phyloP scores from a whole-genome alignment of 2,329 filamentous ascomycete genomes.

The Xylariaceae sp. region DNA sequence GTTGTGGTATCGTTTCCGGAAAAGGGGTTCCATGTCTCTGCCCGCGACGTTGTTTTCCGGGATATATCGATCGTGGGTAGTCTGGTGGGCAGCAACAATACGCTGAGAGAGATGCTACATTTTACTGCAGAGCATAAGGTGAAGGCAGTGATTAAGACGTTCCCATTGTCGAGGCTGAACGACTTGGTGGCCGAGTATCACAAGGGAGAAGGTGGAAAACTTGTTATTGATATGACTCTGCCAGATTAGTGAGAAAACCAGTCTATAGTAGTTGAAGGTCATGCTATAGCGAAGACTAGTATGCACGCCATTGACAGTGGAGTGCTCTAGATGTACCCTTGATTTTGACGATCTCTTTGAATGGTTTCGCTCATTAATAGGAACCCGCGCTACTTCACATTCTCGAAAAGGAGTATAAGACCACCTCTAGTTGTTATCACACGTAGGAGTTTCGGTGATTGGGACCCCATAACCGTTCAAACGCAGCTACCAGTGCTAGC shows the following conservation, averaged over 20 bases:
- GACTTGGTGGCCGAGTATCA: conserved; percentile 53
- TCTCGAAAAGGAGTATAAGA: no score
- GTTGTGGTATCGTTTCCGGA: conserved; percentile 55
- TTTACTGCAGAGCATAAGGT: conserved; percentile 47
- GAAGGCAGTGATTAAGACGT: conserved; percentile 45
- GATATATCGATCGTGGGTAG: conserved; percentile 51
- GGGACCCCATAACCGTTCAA: no score
- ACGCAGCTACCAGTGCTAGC: background rate
- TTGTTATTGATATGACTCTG: conserved; percentile 49
- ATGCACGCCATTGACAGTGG: background rate
- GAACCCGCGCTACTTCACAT: no score
- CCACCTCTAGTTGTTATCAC: background rate
- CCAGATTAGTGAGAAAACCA: conserved; percentile 15
- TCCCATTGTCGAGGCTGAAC: conserved; percentile 46
- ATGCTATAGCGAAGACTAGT: background rate
- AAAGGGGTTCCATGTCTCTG: conserved; percentile 50
- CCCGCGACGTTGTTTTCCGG: conserved; percentile 51
- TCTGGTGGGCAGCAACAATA: conserved; percentile 50
- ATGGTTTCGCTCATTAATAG: no score
- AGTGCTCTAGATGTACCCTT: no score
- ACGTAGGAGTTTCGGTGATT: background rate
- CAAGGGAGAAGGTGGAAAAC: conserved; percentile 51
- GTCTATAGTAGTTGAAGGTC: conserved; percentile 27
- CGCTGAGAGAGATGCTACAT: conserved; percentile 47
- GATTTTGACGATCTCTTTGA: no score